phyloP scores from a whole-genome alignment of 2,329 filamentous ascomycete genomes.

The Colletotrichum tropicale region DNA sequence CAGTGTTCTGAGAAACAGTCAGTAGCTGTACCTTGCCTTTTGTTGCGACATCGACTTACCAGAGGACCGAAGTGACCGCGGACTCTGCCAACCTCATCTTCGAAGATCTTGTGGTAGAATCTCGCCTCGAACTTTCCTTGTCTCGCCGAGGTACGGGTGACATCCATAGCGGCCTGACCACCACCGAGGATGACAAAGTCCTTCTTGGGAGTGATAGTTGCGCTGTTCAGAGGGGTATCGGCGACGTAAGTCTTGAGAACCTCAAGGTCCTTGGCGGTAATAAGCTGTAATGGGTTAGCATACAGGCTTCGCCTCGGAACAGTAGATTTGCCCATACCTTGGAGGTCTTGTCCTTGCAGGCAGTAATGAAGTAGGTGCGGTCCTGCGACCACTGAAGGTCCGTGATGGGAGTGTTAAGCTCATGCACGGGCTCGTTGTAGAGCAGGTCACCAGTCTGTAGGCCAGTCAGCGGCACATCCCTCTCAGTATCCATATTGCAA shows the following conservation, averaged over 20 bases:
- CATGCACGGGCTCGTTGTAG: constrained; percentile 83
- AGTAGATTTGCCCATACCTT: constrained; percentile 60
- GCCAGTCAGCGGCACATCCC: constrained; percentile 9
- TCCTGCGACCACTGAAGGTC: constrained; percentile 95
- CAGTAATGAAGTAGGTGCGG: constrained; percentile 97
- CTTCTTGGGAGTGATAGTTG: constrained; percentile 92
- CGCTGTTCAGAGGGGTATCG: constrained; percentile 96
- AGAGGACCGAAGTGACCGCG: constrained; percentile 95
- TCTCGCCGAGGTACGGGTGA: constrained; percentile 89
- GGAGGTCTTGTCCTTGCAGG: constrained; percentile 96
- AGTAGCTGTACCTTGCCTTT: not conserved
- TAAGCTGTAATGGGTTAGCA: constrained; percentile 57
- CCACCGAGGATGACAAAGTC: constrained; percentile 97
- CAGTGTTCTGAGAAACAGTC: constrained; percentile 69
- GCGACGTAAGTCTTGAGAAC: constrained; percentile 91
- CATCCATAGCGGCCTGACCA: constrained; percentile 98
- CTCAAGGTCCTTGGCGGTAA: constrained; percentile 84
- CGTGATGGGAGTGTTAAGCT: constrained; percentile 81
- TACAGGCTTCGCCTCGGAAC: not conserved
- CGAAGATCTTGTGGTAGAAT: constrained; percentile 99
- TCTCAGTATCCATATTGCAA: not conserved
- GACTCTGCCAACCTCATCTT: constrained; percentile 97
- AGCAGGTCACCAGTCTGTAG: constrained; percentile 77
- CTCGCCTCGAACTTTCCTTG: constrained; percentile 99
- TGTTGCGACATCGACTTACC: constrained; percentile 35